Evolutionary conservation across 345 rosid species (phyloP), one percentile per base, ranked within the genome.

Genomic region (Trapa bicornis): DNA sequence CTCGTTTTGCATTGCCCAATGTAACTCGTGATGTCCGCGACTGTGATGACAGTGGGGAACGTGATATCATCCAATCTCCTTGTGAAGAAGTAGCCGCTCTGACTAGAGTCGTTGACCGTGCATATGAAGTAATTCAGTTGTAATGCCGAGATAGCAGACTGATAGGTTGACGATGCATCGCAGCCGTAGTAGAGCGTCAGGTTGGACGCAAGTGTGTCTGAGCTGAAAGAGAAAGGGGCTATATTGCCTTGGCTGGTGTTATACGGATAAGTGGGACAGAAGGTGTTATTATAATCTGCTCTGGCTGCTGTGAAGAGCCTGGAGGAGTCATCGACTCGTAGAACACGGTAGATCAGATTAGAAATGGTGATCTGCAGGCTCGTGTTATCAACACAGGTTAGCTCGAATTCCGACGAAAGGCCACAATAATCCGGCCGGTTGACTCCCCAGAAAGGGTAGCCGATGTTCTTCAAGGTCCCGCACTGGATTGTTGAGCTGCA

Each of bases 361-460:
- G 4, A n/a, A 22, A 86, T 67, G 29, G 14, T 80, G 65, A 81
- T 79, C 60, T 10, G 65, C 3, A 66, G 54, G 64, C 74, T 56
- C 1, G 53, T 3, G 11, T 71, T 38, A 37, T 32, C 56, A 6
- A 37, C 70, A 41, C 85, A 77, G 47, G 62, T 37, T 3, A 81
- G 66, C 47, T 65, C 9, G 14, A 77, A 77, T 0, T 47, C 61
- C 0, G 3, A 10, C 5, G 66, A 70, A 6, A 5, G 56, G 2
- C 87, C 82, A 3, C 82, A 80, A 38, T 65, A 65, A 7, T 11
- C 41, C 22, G 69, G 35, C 38, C 60, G 69, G 65, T 52, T 39
- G 6, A 22, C 41, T 22, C 74, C 81, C 81, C 73, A 78, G 71
- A 83, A 83, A 6, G 80, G 81, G 52, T 72, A 83, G 36, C 35